Conservation (phyloP, 2,329 filamentous ascomycete genomes). For the Cladosporium velox region DNA sequence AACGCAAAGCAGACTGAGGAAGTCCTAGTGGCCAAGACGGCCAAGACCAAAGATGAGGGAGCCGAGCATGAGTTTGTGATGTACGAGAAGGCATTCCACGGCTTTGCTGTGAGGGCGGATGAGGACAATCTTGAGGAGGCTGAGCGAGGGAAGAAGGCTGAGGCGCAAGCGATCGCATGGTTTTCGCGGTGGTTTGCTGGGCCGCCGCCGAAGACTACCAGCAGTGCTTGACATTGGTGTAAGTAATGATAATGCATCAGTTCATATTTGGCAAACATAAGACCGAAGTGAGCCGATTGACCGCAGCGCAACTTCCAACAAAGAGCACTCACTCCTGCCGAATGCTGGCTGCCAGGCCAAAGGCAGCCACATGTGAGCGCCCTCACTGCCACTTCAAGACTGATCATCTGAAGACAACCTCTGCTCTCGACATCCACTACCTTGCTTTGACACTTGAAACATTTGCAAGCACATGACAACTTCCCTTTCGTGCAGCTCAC, state of each 20-base stretch:
- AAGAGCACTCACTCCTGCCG: neutral
- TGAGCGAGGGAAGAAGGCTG: slow-evolving; percentile 39
- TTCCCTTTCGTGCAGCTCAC: neutral
- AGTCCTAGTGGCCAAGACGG: slow-evolving; percentile 38
- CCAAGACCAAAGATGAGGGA: slow-evolving; percentile 35
- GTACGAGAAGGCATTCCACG: slow-evolving; percentile 41
- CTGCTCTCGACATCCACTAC: neutral
- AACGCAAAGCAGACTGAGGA: slow-evolving; percentile 38
- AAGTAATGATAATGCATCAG: neutral
- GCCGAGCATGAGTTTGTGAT: slow-evolving; percentile 42
- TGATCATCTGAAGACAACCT: neutral
- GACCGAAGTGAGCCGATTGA: neutral
- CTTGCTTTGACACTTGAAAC: neutral
- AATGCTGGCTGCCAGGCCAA: neutral
- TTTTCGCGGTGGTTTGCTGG: slow-evolving; percentile 39
- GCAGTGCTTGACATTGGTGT: neutral
- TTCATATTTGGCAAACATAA: neutral
- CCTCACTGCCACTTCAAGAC: neutral
- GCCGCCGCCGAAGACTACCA: neutral
- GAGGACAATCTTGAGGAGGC: slow-evolving; percentile 38
- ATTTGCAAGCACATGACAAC: neutral
- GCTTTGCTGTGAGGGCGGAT: slow-evolving; percentile 41
- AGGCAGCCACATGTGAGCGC: neutral
- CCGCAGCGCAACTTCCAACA: neutral
- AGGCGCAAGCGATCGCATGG: slow-evolving; percentile 42